phyloP scores from a whole-genome alignment of 1,284 basidiomycete genomes.

The Cystobasidium sp. region DNA sequence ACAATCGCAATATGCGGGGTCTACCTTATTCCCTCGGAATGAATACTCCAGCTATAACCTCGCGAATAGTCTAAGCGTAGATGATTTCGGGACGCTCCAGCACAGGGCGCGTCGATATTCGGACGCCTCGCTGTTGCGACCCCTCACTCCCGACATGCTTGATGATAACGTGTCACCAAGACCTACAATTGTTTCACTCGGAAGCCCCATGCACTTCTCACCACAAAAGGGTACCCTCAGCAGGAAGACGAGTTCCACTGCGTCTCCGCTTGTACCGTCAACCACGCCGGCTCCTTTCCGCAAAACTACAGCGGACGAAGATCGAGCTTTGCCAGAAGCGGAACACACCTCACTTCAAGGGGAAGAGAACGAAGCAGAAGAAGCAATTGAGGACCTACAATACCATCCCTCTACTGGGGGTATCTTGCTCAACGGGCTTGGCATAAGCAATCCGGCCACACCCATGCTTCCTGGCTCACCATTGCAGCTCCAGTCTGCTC shows the following conservation, averaged over 20 bases:
- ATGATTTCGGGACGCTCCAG: constrained; percentile 37
- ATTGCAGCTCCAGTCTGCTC: neutral
- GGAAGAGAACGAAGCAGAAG: neutral
- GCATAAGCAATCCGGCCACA: constrained; percentile 19
- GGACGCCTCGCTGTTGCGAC: constrained; percentile 49
- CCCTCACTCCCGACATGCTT: constrained; percentile 52
- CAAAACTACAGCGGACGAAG: constrained; percentile 43
- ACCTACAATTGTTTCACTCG: neutral
- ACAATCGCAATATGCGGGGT: constrained; percentile 84
- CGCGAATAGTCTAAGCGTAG: constrained; percentile 56
- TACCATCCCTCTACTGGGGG: neutral
- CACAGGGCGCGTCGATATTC: constrained; percentile 41
- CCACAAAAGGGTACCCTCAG: neutral
- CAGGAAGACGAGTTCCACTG: constrained; percentile 5
- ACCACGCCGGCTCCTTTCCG: constrained; percentile 40
- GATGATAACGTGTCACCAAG: constrained; percentile 32
- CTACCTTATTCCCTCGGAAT: constrained; percentile 72
- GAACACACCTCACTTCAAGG: neutral
- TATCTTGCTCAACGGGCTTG: constrained; percentile 17
- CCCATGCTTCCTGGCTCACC: constrained; percentile 11
- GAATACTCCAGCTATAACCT: constrained; percentile 57
- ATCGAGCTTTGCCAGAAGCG: constrained; percentile 24
- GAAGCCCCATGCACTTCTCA: constrained; percentile 15
- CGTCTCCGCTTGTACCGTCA: constrained; percentile 6
- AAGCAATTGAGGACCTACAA: constrained; percentile 8